A percentile compares a stretch with the other conserved stretches of the same genome.
Conservation (phyloP, 2,329 filamentous ascomycete genomes). For the Hypocrella siamensis region DNA sequence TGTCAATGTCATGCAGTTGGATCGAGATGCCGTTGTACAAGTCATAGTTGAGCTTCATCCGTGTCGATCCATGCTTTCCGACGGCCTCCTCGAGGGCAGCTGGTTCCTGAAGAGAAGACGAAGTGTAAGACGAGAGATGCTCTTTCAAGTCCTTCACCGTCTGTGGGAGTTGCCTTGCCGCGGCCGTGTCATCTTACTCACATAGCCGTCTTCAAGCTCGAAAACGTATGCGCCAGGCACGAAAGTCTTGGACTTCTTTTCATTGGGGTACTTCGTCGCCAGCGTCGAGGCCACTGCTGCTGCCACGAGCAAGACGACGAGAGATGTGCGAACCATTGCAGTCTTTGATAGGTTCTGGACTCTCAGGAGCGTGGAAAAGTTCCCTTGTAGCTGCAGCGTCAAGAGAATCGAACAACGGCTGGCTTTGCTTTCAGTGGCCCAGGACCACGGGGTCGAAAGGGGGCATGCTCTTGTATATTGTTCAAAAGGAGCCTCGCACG, state of each 20-base stretch:
- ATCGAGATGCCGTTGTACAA: constrained; percentile 40
- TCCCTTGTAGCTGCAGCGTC: too few species aligned
- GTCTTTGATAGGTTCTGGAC: too few species aligned
- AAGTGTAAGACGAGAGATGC: not conserved
- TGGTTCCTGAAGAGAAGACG: constrained; percentile 5
- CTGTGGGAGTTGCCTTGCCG: not conserved
- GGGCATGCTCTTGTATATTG: too few species aligned
- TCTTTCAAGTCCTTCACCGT: not conserved
- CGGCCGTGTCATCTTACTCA: constrained; percentile 4
- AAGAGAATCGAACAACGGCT: too few species aligned
- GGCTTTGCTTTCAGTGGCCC: too few species aligned
- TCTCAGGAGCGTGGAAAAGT: not conserved
- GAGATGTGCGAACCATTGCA: constrained; percentile 7
- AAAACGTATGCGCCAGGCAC: constrained; percentile 9
- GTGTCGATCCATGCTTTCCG: constrained; percentile 21
- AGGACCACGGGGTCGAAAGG: too few species aligned
- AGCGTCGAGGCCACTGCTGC: constrained; percentile 5
- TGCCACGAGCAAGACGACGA: constrained; percentile 6
- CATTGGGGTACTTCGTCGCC: constrained; percentile 1
- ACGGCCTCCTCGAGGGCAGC: constrained; percentile 6
- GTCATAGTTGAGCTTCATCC: constrained; percentile 31
- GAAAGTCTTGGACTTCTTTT: not conserved
- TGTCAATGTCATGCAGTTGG: constrained; percentile 30
- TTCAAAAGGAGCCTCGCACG: too few species aligned
- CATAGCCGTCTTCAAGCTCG: constrained; percentile 7